These are phyloP conservation scores for Boeremia exigua DNA, from an alignment of 2,329 filamentous ascomycete genomes.

Conservation along the genomic window DNA sequence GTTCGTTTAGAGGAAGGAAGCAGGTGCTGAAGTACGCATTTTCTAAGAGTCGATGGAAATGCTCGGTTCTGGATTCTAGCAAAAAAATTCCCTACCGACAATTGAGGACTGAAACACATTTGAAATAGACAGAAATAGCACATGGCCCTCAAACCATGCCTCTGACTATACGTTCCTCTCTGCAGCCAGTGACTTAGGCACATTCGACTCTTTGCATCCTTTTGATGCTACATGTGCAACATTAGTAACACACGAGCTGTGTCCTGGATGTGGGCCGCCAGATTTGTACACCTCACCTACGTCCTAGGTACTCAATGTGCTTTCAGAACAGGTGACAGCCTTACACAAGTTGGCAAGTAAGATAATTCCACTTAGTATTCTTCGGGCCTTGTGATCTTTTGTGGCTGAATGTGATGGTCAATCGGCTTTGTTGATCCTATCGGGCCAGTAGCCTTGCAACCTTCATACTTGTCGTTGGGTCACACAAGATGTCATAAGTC, in stretches of 20 bases:
- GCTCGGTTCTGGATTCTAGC: too few relatives aligned
- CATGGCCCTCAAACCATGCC: not conserved
- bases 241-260: not conserved
- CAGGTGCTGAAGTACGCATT: too few relatives aligned
- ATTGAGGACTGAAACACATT: not conserved
- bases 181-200: not conserved
- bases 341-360: not conserved
- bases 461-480: slow-evolving; percentile 6
- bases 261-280: not conserved
- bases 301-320: too few relatives aligned
- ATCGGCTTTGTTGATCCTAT: slow-evolving; percentile 17
- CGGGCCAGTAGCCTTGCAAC: slow-evolving; percentile 15
- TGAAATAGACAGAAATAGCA: not conserved
- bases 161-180: not conserved
- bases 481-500: slow-evolving; percentile 6
- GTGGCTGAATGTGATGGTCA: slow-evolving; percentile 24
- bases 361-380: slow-evolving; percentile 12
- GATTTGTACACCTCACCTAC: not conserved
- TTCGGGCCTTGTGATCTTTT: slow-evolving; percentile 14
- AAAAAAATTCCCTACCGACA: too few relatives aligned
- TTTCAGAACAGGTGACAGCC: not conserved
- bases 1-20: not conserved
- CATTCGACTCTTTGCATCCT: not conserved
- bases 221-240: not conserved
- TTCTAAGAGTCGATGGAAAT: too few relatives aligned